Evolutionary conservation across 257 asterid genomes (phyloP).

Genomic region (Prunella vulgaris): DNA sequence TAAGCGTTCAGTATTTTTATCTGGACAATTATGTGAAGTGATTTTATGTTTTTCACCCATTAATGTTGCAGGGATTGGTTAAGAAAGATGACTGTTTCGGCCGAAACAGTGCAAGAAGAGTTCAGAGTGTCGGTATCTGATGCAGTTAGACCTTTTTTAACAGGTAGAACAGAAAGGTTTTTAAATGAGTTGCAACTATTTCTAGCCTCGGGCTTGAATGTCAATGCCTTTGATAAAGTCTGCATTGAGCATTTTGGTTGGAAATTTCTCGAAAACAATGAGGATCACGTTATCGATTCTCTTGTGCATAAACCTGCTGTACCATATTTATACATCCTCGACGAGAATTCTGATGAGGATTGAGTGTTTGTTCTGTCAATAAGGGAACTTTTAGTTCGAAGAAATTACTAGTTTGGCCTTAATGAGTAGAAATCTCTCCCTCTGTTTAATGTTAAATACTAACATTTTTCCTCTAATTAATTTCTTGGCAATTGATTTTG

Average conservation of each 20-base stretch:
- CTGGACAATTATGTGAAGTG: slow-evolving; percentile 4
- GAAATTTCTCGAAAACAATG: slow-evolving; percentile 33
- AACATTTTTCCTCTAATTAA: too few relatives aligned
- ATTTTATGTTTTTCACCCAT: not conserved
- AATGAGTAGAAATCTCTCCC: too few relatives aligned
- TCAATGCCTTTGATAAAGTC: slow-evolving; percentile 60
- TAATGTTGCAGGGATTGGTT: slow-evolving; percentile 46
- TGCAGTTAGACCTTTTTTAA: slow-evolving; percentile 59
- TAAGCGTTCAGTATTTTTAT: not conserved
- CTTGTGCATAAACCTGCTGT: slow-evolving; percentile 28
- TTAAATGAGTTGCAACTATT: slow-evolving; percentile 59
- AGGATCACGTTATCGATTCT: slow-evolving; percentile 30
- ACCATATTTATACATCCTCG: slow-evolving; percentile 55
- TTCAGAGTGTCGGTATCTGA: slow-evolving; percentile 40
- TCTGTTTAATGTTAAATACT: too few relatives aligned
- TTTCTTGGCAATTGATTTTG: too few relatives aligned
- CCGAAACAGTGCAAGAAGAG: slow-evolving; percentile 40
- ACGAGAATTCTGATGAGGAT: slow-evolving; percentile 43
- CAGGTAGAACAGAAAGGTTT: slow-evolving; percentile 61
- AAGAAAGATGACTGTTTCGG: slow-evolving; percentile 21
- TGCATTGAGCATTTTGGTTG: slow-evolving; percentile 60
- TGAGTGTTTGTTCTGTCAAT: not conserved
- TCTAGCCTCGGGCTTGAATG: slow-evolving; percentile 65
- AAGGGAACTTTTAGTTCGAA: not conserved
- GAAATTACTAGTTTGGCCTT: not conserved